Base-by-base conservation (phyloP, 2,329 filamentous ascomycete genomes). In the Colletotrichum endophyticum region DNA sequence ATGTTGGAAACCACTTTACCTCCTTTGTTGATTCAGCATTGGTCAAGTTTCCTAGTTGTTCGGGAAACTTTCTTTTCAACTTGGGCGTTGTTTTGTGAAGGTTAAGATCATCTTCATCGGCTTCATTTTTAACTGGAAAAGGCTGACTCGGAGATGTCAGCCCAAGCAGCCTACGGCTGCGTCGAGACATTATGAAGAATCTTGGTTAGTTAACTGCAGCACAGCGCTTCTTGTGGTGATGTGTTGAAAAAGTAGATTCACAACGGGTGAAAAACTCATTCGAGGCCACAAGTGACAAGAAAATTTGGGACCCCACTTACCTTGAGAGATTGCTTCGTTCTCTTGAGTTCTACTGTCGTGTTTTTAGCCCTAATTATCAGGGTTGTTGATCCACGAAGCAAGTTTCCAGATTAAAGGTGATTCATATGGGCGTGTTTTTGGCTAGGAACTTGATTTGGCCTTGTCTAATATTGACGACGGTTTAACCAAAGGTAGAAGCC, bases 11-110 rank as follows among this genome's bases (percentile, higher is more conserved):
- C 5, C 9, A 49, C 19, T n/a, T 12, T n/a, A 49, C 39, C 39
- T 49, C 19, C 19, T 49, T 49, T n/a, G 19, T 6, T n/a, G 1
- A n/a, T 49, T 49, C 9, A 22, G 19, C 19, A n/a, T 22, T 49
- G 39, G 5, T 4, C 19, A n/a, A 49, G 39, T 3, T 4, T 12
- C 9, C 19, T 49, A 12, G 6, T 1, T 49, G 39, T 12, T 49
- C 0, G 1, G 2, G 39, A 49, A 0, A 2, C 19, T 49, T 49
- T n/a, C 19, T 49, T 4, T 49, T 0, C 19, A 4, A n/a, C 39
- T n/a, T 49, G 0, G 19, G 2, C 39, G 5, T 22, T 49, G 19
- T 0, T n/a, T 49, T 49, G 39, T 1, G 7, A 2, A n/a, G 5
- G 3, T 6, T 1, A n/a, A n/a, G 19, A 22, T 3, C n/a, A 2